A percentile compares a stretch with the other conserved stretches of the same genome.
These are phyloP conservation scores for Calvatia gigantea DNA, from an alignment of 768 basidiomycete species.

Conservation along the genomic window DNA sequence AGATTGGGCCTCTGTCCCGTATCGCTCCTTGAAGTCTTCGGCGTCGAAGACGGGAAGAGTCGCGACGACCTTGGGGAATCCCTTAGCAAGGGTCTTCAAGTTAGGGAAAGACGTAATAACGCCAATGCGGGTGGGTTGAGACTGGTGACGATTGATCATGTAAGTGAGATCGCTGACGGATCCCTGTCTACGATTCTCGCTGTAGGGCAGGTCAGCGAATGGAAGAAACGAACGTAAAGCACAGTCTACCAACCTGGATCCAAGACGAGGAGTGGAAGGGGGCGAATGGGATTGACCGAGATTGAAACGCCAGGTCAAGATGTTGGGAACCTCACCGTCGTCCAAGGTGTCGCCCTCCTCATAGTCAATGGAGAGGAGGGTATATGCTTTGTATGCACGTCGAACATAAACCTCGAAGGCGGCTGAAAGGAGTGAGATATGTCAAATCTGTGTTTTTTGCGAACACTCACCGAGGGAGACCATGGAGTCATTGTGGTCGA, in stretches of 20 bases:
- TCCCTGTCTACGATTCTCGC: conserved; percentile 73
- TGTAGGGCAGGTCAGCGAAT: conserved; percentile 18
- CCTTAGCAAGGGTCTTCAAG: conserved; percentile 59
- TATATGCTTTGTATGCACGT: conserved; percentile 94
- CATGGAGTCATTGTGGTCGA: conserved; percentile 81
- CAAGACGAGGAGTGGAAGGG: conserved; percentile 74
- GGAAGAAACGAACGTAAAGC: not conserved
- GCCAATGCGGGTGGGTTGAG: conserved; percentile 87
- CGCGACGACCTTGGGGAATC: conserved; percentile 71
- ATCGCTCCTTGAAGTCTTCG: conserved; percentile 69
- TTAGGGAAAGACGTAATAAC: conserved; percentile 90
- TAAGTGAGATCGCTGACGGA: conserved; percentile 97
- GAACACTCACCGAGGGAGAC: conserved; percentile 68
- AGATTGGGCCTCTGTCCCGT: conserved; percentile 68
- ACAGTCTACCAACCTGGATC: conserved; percentile 36
- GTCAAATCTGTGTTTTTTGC: not conserved
- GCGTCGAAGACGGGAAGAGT: conserved; percentile 73
- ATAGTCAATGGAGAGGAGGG: conserved; percentile 87
- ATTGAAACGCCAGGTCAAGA: conserved; percentile 95
- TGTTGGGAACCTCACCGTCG: conserved; percentile 76
- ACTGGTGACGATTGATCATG: conserved; percentile 81
- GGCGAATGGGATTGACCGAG: conserved; percentile 85
- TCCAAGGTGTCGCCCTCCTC: conserved; percentile 87
- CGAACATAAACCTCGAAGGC: conserved; percentile 95
- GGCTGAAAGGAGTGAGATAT: conserved; percentile 41